phyloP scores from a whole-genome alignment of 768 basidiomycete genomes.

The Leccinum aurantiacum region DNA sequence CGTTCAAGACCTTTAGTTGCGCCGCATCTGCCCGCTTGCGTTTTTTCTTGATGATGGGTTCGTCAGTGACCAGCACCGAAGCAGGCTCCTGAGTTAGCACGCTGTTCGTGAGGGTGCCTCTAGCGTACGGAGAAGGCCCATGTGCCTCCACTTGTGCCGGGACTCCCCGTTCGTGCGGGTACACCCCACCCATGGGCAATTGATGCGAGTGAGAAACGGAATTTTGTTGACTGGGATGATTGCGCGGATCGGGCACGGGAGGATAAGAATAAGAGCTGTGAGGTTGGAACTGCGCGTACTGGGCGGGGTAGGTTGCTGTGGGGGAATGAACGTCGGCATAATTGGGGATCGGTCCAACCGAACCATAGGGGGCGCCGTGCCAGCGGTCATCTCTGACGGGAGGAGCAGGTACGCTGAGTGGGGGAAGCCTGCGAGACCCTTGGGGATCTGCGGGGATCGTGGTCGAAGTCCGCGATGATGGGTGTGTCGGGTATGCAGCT shows the following conservation, averaged over 20 bases:
- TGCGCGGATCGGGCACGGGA: conserved; percentile 39
- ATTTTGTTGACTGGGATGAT: conserved; percentile 25
- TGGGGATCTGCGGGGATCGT: conserved; percentile 47
- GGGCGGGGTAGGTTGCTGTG: conserved; percentile 57
- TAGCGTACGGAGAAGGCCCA: conserved; percentile 54
- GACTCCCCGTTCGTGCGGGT: conserved; percentile 35
- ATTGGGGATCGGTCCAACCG: conserved; percentile 36
- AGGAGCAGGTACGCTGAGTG: conserved; percentile 45
- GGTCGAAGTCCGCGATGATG: conserved; percentile 48
- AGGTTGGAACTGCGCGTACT: conserved; percentile 49
- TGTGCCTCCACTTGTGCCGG: conserved; percentile 40
- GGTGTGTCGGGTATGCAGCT: conserved; percentile 44
- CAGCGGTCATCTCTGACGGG: conserved; percentile 50
- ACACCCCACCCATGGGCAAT: conserved; percentile 27
- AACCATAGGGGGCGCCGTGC: conserved; percentile 41
- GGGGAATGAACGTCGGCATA: conserved; percentile 58
- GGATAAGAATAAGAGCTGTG: conserved; percentile 36
- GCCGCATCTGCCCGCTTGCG: conserved; percentile 80
- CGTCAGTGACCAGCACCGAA: conserved; percentile 45
- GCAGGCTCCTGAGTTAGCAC: conserved; percentile 35
- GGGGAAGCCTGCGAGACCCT: conserved; percentile 61
- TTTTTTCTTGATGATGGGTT: conserved; percentile 83
- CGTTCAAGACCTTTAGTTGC: conserved; percentile 79
- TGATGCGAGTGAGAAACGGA: conserved; percentile 32
- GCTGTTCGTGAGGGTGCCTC: conserved; percentile 33